phyloP scores from a whole-genome alignment of 129 eudicot genomes.

The Escallonia herrerae region DNA sequence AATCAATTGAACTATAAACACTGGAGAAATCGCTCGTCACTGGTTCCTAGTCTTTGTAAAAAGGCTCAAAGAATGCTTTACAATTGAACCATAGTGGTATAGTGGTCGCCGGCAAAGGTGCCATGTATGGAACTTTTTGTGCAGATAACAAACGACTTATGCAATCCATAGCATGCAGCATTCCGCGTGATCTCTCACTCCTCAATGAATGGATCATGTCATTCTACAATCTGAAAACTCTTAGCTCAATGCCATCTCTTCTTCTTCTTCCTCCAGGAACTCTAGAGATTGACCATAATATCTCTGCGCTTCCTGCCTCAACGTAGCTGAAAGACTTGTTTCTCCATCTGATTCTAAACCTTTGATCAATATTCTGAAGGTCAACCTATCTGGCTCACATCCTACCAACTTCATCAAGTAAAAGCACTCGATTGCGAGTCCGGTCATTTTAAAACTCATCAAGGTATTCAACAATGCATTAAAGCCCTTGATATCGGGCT shows the following conservation, averaged over 20 bases:
- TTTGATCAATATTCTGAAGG: constrained; percentile 37
- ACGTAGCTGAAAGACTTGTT: constrained; percentile 21
- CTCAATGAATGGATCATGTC: not conserved
- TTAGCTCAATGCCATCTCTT: constrained; percentile 25
- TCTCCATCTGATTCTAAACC: constrained; percentile 51
- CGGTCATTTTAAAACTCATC: constrained; percentile 38
- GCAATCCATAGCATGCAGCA: not conserved
- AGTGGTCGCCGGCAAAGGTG: not conserved
- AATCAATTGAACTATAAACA: too few species aligned
- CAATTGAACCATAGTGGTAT: too few species aligned
- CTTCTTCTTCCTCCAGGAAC: constrained; percentile 39
- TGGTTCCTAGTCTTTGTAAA: too few species aligned
- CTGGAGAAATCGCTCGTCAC: too few species aligned
- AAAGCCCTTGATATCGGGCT: constrained; percentile 46
- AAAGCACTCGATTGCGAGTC: constrained; percentile 42
- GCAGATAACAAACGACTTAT: not conserved
- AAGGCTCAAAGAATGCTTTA: too few species aligned
- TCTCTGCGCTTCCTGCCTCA: constrained; percentile 41
- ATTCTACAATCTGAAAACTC: not conserved
- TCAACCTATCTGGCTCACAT: constrained; percentile 60
- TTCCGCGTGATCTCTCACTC: not conserved
- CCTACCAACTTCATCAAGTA: constrained; percentile 59
- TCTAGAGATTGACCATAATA: constrained; percentile 48
- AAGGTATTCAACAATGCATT: constrained; percentile 49
- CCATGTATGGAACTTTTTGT: not conserved